These are phyloP conservation scores for Trifolium subterraneum DNA, from an alignment of 306 rosid species.

Conservation along the genomic window DNA sequence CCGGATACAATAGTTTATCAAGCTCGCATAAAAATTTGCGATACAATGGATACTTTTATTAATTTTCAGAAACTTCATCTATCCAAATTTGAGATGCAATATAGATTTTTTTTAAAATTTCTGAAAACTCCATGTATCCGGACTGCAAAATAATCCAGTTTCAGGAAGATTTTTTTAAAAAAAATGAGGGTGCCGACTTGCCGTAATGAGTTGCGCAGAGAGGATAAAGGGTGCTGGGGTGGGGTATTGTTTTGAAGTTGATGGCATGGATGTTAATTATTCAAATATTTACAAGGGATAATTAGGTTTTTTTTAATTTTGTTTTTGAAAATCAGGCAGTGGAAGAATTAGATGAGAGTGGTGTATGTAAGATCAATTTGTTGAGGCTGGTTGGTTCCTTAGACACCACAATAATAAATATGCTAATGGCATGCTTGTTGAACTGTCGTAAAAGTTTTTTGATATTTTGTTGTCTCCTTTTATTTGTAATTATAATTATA, in stretches of 20 bases:
- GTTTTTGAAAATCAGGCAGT: not conserved
- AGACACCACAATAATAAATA: not conserved
- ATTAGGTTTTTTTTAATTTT: not conserved
- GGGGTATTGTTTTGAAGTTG: not conserved
- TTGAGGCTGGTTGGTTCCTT: not conserved
- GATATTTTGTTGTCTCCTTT: conserved; percentile 36
- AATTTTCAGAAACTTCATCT: not conserved
- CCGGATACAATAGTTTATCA: not conserved
- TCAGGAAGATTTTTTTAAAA: not conserved
- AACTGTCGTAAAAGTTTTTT: conserved; percentile 29
- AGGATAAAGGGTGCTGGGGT: not conserved
- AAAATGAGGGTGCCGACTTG: not conserved
- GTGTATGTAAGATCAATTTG: conserved; percentile 10
- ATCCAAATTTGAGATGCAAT: not conserved
- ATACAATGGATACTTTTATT: not conserved
- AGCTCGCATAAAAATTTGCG: not conserved
- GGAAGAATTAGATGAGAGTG: conserved; percentile 2
- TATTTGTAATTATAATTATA: conserved; percentile 28
- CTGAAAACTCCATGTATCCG: not conserved
- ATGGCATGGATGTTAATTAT: not conserved
- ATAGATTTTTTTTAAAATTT: not conserved
- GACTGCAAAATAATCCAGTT: not conserved
- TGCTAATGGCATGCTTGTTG: not conserved
- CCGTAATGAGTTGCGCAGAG: not conserved
- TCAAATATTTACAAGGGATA: not conserved